These are phyloP conservation scores for Raffaelea albimanens DNA, from an alignment of 2,329 filamentous ascomycete species.

Conservation along the genomic window DNA sequence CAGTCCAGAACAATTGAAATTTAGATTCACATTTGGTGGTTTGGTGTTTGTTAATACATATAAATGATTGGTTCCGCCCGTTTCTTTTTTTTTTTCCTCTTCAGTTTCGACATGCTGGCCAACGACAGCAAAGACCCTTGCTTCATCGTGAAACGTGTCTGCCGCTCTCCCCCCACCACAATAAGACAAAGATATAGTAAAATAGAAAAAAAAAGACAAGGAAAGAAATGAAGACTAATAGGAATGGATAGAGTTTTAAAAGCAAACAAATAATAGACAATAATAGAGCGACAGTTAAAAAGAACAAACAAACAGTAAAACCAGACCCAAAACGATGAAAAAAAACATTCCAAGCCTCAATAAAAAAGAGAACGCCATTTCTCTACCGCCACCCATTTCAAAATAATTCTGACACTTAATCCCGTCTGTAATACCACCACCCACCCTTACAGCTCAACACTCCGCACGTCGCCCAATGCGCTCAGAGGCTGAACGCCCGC, in stretches of 20 bases:
- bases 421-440: too few species aligned
- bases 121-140: too few species aligned
- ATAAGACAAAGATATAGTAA: not conserved
- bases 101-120: too few species aligned
- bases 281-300: not conserved
- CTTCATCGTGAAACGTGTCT: too few species aligned
- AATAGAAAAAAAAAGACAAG: not conserved
- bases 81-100: too few species aligned
- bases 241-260: not conserved
- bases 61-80: too few species aligned
- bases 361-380: conserved; percentile 9
- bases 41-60: too few species aligned
- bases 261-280: not conserved
- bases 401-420: not conserved
- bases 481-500: conserved; percentile 44
- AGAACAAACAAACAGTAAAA: not conserved
- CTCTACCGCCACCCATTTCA: conserved; percentile 3
- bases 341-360: conserved; percentile 2
- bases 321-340: not conserved
- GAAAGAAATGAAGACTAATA: too few species aligned
- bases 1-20: too few species aligned
- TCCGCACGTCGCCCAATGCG: conserved; percentile 46
- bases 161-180: not conserved
- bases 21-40: too few species aligned
- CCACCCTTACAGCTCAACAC: conserved; percentile 38